phyloP scores from a whole-genome alignment of 192 early-diverging fungal genomes.

The Podila epigama region DNA sequence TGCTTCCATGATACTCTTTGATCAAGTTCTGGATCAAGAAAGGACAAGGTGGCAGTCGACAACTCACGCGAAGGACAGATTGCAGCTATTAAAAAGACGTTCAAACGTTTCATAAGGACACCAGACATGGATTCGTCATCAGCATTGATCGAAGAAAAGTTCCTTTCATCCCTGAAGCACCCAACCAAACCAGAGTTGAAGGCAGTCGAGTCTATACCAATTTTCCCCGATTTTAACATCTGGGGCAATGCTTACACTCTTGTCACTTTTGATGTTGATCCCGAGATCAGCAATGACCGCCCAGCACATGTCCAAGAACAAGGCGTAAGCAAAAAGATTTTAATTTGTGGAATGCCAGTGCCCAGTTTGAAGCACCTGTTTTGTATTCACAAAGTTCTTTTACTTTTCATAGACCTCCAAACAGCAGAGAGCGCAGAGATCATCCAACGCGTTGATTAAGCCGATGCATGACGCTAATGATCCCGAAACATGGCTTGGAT shows the following conservation, averaged over 20 bases:
- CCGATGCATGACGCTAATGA: slow-evolving; percentile 40
- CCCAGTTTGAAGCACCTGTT: background rate
- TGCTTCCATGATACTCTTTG: background rate
- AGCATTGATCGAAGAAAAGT: slow-evolving; percentile 15
- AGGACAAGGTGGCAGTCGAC: slow-evolving; percentile 33
- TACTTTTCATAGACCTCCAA: slow-evolving; percentile 12
- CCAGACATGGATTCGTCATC: slow-evolving; percentile 5
- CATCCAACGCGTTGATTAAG: slow-evolving; percentile 46
- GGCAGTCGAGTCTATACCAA: slow-evolving; percentile 57
- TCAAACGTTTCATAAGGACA: slow-evolving; percentile 38
- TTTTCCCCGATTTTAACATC: slow-evolving; percentile 59
- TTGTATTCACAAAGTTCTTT: background rate
- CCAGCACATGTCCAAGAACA: slow-evolving; percentile 9
- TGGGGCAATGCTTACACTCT: slow-evolving; percentile 61
- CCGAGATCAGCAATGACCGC: slow-evolving; percentile 49
- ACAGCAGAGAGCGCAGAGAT: slow-evolving; percentile 31
- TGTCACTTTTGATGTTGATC: slow-evolving; percentile 59
- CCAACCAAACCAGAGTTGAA: slow-evolving; percentile 54
- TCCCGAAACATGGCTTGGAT: slow-evolving; percentile 43
- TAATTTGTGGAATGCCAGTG: background rate
- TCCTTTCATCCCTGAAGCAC: slow-evolving; percentile 49
- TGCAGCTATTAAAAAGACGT: slow-evolving; percentile 55
- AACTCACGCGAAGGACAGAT: slow-evolving; percentile 53
- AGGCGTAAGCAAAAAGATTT: slow-evolving; percentile 23
- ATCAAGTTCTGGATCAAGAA: slow-evolving; percentile 19